phyloP scores from a whole-genome alignment of 225 moss, liverwort and hornwort species.

The Asterella californica region DNA sequence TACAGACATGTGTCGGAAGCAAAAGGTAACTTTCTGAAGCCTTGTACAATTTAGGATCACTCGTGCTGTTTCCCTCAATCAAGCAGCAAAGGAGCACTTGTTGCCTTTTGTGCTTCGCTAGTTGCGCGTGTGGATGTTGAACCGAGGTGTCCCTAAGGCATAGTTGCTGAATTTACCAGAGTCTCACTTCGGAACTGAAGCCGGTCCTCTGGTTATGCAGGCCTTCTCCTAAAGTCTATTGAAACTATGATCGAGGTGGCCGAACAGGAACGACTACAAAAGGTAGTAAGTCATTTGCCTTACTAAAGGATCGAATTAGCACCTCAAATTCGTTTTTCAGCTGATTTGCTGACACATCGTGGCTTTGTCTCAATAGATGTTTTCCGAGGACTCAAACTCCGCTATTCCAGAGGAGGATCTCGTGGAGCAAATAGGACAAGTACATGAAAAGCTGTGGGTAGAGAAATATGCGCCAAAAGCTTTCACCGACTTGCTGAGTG shows the following conservation, averaged over 20 bases:
- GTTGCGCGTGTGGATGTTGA: not conserved
- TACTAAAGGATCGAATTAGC: not conserved
- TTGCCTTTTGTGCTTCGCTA: not conserved
- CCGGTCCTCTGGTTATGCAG: slow-evolving; percentile 32
- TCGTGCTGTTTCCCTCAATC: not conserved
- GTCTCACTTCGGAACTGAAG: not conserved
- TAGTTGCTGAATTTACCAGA: not conserved
- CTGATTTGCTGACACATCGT: not conserved
- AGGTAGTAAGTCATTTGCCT: slow-evolving; percentile 39
- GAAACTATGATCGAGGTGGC: slow-evolving; percentile 66
- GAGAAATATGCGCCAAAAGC: slow-evolving; percentile 86
- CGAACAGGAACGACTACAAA: slow-evolving; percentile 61
- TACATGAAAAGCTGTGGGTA: slow-evolving; percentile 86
- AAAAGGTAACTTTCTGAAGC: slow-evolving; percentile 13
- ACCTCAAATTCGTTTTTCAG: not conserved
- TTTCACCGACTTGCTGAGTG: slow-evolving; percentile 92
- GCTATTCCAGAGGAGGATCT: slow-evolving; percentile 17
- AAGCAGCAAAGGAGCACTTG: not conserved
- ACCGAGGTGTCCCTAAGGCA: no score
- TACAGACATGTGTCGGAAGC: not conserved
- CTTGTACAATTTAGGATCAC: no score
- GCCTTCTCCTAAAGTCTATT: slow-evolving; percentile 73
- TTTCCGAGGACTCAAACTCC: slow-evolving; percentile 1
- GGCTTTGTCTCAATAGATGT: slow-evolving; percentile 26
- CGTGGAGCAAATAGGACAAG: slow-evolving; percentile 31